Evolutionary conservation across 75 land plant genomes (phyloP).

Genomic region (Sequoia sempervirens): DNA sequence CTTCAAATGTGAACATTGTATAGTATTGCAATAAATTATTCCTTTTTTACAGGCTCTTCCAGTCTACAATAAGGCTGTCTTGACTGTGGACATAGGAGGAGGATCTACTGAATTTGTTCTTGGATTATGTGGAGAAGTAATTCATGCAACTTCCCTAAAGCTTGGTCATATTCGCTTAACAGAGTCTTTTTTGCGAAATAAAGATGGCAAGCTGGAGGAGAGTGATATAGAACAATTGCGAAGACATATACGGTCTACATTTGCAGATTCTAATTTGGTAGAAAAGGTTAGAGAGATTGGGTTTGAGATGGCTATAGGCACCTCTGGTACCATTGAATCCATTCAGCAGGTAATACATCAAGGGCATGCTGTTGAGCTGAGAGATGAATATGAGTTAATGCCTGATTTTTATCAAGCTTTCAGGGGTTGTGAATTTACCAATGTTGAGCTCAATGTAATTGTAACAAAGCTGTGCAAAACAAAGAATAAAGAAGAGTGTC

Average conservation of each 20-base stretch:
- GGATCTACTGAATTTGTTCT: conserved; percentile 65
- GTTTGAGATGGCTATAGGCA: conserved; percentile 57
- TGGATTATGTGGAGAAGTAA: conserved; percentile 39
- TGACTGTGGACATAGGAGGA: conserved; percentile 61
- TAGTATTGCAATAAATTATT: not conserved
- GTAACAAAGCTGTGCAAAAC: conserved; percentile 30
- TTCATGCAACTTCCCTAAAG: conserved; percentile 37
- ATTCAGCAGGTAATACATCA: conserved; percentile 30
- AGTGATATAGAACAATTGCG: conserved; percentile 29
- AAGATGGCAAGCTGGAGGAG: conserved; percentile 17
- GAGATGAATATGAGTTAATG: conserved; percentile 2
- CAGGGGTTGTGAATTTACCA: conserved; percentile 41
- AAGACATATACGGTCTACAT: conserved; percentile 23
- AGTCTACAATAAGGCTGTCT: conserved; percentile 27
- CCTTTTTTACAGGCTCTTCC: conserved; percentile 27
- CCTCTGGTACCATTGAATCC: conserved; percentile 56
- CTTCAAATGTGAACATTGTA: conserved; percentile 5
- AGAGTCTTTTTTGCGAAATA: conserved; percentile 26
- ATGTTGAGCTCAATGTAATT: conserved; percentile 30
- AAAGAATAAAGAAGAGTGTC: conserved; percentile 23
- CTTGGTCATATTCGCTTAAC: conserved; percentile 59
- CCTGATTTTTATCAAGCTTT: conserved; percentile 21
- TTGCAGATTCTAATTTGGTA: conserved; percentile 35
- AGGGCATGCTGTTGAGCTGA: conserved; percentile 25
- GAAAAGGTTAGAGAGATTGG: conserved; percentile 34